Percentiles rank a stretch among this genome's conserved stretches.
phyloP scores from a whole-genome alignment of 2,329 filamentous ascomycete genomes.

The Madurella mycetomatis region DNA sequence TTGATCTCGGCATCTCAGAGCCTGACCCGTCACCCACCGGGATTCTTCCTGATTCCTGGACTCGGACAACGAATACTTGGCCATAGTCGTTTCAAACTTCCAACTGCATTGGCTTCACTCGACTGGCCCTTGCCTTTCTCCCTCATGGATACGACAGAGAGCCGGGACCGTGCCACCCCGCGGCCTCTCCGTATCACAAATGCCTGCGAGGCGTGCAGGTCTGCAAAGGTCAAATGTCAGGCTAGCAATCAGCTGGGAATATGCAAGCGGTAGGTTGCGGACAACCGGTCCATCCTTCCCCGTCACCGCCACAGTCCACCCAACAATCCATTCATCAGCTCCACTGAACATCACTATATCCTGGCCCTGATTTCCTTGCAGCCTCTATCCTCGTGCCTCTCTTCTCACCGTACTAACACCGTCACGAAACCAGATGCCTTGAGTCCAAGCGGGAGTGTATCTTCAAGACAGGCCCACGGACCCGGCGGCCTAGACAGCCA shows the following conservation, averaged over 20 bases:
- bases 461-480: constrained; percentile 46
- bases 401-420: background rate
- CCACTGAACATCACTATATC: background rate
- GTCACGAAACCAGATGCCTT: constrained; percentile 41
- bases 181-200: constrained; percentile 35
- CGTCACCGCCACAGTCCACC: background rate
- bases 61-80: no score
- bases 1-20: background rate
- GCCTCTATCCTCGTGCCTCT: background rate
- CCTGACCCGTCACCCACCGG: no score
- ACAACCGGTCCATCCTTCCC: background rate
- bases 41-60: no score
- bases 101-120: no score
- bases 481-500: constrained; percentile 42
- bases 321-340: background rate
- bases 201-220: constrained; percentile 52
- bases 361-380: background rate
- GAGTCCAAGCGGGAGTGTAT: constrained; percentile 51
- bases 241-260: constrained; percentile 43
- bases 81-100: no score
- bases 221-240: constrained; percentile 51
- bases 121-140: background rate
- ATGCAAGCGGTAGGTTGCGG: constrained; percentile 45
- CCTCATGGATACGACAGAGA: constrained; percentile 10
- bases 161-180: constrained; percentile 13